Evolutionary conservation across 331 rosid species (phyloP).

Genomic region (Spiraea crenata): DNA sequence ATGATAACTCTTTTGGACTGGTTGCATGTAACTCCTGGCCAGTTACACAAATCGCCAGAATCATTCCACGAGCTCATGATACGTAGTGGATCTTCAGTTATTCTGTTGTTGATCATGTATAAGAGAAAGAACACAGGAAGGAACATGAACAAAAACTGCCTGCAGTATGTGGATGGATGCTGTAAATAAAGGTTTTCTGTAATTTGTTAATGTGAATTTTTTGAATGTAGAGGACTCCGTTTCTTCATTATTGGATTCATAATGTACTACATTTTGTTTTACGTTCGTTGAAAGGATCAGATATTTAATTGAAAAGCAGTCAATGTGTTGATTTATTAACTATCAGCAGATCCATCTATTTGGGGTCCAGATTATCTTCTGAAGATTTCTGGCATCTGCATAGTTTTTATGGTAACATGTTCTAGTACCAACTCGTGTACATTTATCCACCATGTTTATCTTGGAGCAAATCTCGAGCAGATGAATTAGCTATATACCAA

Average conservation of each 20-base stretch:
- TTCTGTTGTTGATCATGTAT: constrained; percentile 14
- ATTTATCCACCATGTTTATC: too few species aligned
- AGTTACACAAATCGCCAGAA: constrained; percentile 42
- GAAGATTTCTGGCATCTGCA: background rate
- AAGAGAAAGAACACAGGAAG: background rate
- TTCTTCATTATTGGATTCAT: background rate
- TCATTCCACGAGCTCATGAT: constrained; percentile 42
- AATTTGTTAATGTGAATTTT: background rate
- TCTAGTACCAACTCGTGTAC: too few species aligned
- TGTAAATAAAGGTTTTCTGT: background rate
- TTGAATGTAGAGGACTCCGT: background rate
- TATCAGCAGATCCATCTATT: too few species aligned
- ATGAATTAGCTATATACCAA: too few species aligned
- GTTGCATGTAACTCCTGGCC: constrained; percentile 55
- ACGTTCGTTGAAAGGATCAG: background rate
- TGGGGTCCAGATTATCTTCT: too few species aligned
- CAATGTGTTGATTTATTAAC: background rate
- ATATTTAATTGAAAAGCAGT: background rate
- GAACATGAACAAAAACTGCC: background rate
- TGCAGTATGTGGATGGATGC: background rate
- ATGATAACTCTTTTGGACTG: constrained; percentile 26
- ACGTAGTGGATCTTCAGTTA: constrained; percentile 32
- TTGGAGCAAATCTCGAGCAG: too few species aligned
- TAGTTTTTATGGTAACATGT: background rate
- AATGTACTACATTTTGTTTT: background rate